Percentiles rank a stretch among this genome's conserved stretches.
Conservation (phyloP, 257 asterid species). For the Lavandula angustifolia region DNA sequence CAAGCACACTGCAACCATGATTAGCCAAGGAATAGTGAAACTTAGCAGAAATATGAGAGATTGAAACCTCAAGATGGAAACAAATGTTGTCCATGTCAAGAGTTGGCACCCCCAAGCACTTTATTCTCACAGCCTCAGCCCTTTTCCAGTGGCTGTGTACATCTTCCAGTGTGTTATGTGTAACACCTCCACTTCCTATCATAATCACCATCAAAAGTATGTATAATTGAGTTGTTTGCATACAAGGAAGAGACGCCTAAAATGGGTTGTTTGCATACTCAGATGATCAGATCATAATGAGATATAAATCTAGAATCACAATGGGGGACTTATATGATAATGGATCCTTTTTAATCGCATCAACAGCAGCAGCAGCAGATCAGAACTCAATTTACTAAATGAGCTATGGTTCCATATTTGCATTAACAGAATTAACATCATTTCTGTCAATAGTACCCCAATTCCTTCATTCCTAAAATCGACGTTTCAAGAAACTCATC, state of each 20-base stretch:
- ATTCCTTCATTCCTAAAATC: not conserved
- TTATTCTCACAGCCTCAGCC: conserved; percentile 87
- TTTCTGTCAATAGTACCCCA: not conserved
- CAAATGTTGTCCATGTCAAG: conserved; percentile 89
- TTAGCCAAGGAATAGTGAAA: conserved; percentile 37
- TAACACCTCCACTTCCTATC: conserved; percentile 85
- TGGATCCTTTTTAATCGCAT: too few species aligned
- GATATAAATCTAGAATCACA: too few species aligned
- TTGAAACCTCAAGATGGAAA: conserved; percentile 82
- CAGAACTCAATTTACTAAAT: too few species aligned
- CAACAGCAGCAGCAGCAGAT: too few species aligned
- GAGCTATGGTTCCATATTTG: too few species aligned
- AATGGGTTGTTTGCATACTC: not conserved
- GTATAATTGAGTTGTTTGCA: not conserved
- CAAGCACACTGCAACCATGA: conserved; percentile 48
- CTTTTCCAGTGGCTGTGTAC: conserved; percentile 84
- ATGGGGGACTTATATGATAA: too few species aligned
- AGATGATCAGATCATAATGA: too few species aligned
- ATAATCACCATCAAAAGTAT: conserved; percentile 20
- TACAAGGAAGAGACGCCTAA: too few species aligned
- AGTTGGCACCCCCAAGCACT: conserved; percentile 91
- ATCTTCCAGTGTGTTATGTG: conserved; percentile 86
- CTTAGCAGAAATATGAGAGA: not conserved
- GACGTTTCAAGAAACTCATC: not conserved
- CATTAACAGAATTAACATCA: too few species aligned